Percentiles rank a stretch among this genome's conserved stretches.
Evolutionary conservation across 2,329 filamentous ascomycete genomes (phyloP).

Genomic region (Aspergillus pseudoviridinutans): DNA sequence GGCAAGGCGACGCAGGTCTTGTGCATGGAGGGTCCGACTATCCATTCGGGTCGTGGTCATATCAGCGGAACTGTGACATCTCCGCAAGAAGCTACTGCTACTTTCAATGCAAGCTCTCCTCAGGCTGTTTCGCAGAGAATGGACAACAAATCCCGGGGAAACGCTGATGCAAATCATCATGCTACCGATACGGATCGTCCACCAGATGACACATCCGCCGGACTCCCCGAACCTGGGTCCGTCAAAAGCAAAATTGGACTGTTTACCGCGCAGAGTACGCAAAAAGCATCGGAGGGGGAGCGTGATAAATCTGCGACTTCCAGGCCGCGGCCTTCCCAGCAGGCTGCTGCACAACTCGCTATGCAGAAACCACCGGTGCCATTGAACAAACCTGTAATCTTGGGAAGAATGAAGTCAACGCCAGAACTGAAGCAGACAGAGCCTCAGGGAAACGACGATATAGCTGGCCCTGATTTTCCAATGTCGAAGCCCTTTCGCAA

Average conservation of each 20-base stretch:
- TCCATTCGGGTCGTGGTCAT: constrained; percentile 21
- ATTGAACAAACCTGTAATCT: constrained; percentile 10
- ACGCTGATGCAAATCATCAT: constrained; percentile 17
- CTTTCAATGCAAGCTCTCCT: constrained; percentile 27
- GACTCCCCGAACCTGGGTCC: constrained; percentile 29
- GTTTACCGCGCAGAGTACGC: constrained; percentile 22
- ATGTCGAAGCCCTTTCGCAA: constrained; percentile 24
- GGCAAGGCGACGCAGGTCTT: constrained; percentile 13
- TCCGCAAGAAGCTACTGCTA: constrained; percentile 35
- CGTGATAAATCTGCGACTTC: constrained; percentile 10
- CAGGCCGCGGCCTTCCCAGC: constrained; percentile 23
- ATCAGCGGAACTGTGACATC: constrained; percentile 20
- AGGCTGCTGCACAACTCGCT: constrained; percentile 35
- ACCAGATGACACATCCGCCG: constrained; percentile 18
- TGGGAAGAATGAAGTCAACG: background rate
- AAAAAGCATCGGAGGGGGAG: constrained; percentile 10
- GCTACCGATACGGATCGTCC: constrained; percentile 6
- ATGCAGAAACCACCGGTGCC: constrained; percentile 25
- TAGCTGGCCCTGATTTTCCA: constrained; percentile 16
- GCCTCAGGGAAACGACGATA: constrained; percentile 8
- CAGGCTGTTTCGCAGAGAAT: constrained; percentile 15
- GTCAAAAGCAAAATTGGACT: constrained; percentile 38
- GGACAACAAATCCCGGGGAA: constrained; percentile 14
- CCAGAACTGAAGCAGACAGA: constrained; percentile 2
- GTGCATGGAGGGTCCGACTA: constrained; percentile 30